phyloP scores from a whole-genome alignment of 345 rosid species.

The Bruguiera parviflora region DNA sequence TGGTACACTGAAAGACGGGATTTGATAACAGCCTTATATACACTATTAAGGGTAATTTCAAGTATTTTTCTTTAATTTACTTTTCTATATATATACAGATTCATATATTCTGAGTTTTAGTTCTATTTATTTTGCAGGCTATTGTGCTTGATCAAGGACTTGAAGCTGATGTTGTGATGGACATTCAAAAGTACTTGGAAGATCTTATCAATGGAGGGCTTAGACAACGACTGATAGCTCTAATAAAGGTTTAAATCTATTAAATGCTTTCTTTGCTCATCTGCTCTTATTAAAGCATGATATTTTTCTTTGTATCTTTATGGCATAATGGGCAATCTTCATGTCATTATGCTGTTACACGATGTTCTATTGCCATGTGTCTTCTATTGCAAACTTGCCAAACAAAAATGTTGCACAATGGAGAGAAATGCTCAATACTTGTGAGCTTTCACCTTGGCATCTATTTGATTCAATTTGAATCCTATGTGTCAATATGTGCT shows the following conservation, averaged over 20 bases:
- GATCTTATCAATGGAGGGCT: slow-evolving; percentile 71
- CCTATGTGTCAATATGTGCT: too few relatives aligned
- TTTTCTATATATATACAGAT: slow-evolving; percentile 13
- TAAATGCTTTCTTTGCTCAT: not conserved
- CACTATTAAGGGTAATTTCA: slow-evolving; percentile 64
- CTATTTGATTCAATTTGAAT: too few relatives aligned
- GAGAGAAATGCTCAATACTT: too few relatives aligned
- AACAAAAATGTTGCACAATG: too few relatives aligned
- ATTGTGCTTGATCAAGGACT: slow-evolving; percentile 82
- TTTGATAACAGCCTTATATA: slow-evolving; percentile 64
- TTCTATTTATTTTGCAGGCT: slow-evolving; percentile 51
- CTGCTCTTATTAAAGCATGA: not conserved
- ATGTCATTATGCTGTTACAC: too few relatives aligned
- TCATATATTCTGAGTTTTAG: not conserved
- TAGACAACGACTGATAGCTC: slow-evolving; percentile 68
- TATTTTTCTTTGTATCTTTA: not conserved
- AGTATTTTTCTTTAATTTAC: slow-evolving; percentile 9
- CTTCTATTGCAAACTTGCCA: too few relatives aligned
- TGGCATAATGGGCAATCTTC: not conserved
- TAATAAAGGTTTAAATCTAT: slow-evolving; percentile 57
- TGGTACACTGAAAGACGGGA: slow-evolving; percentile 97
- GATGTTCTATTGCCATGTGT: too few relatives aligned
- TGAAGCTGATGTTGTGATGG: slow-evolving; percentile 67
- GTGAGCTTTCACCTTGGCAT: too few relatives aligned
- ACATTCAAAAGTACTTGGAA: slow-evolving; percentile 72